Base-by-base conservation (phyloP, 31 red algal genomes). In the Pterothamnion heteromorphum region DNA sequence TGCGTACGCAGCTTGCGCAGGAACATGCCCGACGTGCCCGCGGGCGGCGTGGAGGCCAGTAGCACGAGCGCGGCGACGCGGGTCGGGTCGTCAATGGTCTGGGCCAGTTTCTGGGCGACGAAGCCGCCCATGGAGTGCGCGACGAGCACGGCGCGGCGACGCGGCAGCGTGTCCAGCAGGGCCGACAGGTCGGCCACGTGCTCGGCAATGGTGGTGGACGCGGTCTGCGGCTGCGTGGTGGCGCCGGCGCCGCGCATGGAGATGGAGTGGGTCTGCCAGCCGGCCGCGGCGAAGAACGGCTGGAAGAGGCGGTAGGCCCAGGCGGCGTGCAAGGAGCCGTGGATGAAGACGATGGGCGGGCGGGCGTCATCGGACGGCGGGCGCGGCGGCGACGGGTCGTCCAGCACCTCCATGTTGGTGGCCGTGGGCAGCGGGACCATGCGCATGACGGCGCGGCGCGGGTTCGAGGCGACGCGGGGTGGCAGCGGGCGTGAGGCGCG, bases 261-360 rank as follows among this genome's bases (percentile, higher is more conserved):
- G 57, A 93, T 92, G 3, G 92, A 44, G 35, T 74, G 88, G 26
- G 92, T 92, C 1, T 76, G 2, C 31, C 41, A 92, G 3, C 80
- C 91, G 1, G 28, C 80, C 20, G 84, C 36, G n/a, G 94, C 44
- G 58, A 93, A 93, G 39, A 74, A 95, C 18, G 58, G 31, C 74
- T 93, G 94, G 58, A 95, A 93, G 30, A 72, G 84, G 0, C 89
- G 74, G 89, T 41, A 95, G 80, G 64, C 88, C 94, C 94, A 95
- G 20, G 94, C 87, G 0, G 81, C 94, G 33, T 95, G 94, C 38
- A 92, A 41, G 37, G 57, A 72, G 0, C 94, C 94, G 71, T 93
- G 94, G 4, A 95, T 43, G 90, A 95, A 95, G 64, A 95, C 5
- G 28, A 95, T 74, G 9, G 92, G 80, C n/a, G n/a, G n/a, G n/a